Evolutionary conservation across 2,329 filamentous ascomycete genomes (phyloP).

Genomic region (Phaeosphaeria sp.): DNA sequence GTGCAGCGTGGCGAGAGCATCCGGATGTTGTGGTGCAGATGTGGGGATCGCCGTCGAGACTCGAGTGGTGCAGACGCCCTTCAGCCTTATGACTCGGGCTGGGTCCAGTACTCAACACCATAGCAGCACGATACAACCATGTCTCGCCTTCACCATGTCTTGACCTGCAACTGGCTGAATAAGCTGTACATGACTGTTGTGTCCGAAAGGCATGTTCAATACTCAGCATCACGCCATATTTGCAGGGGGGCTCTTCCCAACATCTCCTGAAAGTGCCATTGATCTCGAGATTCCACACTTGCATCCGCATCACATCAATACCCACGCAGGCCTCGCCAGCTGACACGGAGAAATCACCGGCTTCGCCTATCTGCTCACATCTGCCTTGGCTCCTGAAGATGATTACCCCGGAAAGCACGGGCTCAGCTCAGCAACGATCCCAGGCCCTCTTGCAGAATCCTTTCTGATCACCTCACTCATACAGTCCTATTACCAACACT

Average conservation of each 20-base stretch:
- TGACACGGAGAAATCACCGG: conserved; percentile 17
- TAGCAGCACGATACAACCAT: neutral
- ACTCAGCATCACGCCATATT: conserved; percentile 12
- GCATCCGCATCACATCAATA: conserved; percentile 17
- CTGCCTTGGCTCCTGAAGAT: neutral
- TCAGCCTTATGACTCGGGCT: conserved; percentile 44
- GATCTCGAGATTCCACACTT: conserved; percentile 4
- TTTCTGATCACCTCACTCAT: conserved; percentile 7
- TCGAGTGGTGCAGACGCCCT: conserved; percentile 23
- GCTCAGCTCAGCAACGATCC: conserved; percentile 21
- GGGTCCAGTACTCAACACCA: conserved; percentile 26
- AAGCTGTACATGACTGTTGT: neutral
- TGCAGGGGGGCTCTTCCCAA: conserved; percentile 6
- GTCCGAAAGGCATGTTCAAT: neutral
- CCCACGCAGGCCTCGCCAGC: conserved; percentile 26
- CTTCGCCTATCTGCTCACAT: conserved; percentile 17
- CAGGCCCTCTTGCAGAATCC: neutral
- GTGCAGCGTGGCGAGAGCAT: conserved; percentile 26
- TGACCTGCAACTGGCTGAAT: neutral
- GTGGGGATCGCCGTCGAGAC: conserved; percentile 28
- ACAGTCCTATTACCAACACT: conserved; percentile 13
- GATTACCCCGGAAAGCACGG: conserved; percentile 25
- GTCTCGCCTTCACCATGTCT: neutral
- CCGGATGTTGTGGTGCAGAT: conserved; percentile 14
- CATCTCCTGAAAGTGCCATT: neutral